Base-by-base conservation (phyloP, 208 protist species). In the Phytomonas sp. region DNA sequence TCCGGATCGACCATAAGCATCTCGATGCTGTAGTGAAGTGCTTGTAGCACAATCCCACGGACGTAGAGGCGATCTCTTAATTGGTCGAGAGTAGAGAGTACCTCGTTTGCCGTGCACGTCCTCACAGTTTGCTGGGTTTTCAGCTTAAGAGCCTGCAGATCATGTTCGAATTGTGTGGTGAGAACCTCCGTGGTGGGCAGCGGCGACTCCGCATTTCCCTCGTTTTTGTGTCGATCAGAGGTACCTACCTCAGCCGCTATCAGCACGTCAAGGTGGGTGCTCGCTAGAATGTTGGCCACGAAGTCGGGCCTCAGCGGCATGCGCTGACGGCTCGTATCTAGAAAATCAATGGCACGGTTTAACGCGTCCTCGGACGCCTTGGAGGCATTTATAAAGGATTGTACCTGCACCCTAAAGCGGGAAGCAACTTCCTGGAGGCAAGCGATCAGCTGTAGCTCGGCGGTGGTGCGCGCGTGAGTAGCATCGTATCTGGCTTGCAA, bases 361-460 rank as follows among this genome's bases (percentile, higher is more conserved):
- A 95, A 76, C 71, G 78, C 77, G 7, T 68, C 75, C 71, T 93
- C 84, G 23, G 71, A 77, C 2, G 76, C 73, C 1, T 81, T 77
- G 37, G 88, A 93, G 29, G 73, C 63, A 30, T 77, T 64, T 15
- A 89, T 74, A 17, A 87, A 46, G 36, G 81, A 80, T 71, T 92
- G 86, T 66, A 91, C 77, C 65, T 92, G 83, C 32, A 83, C 68
- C 73, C 88, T 90, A 26, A 96, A 74, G 13, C 80, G 73, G 30
- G 86, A 67, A 13, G 88, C 71, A 30, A 75, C 70, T 71, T 93
- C 88, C 75, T 96, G 87, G 62, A 89, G 60, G 0, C 56, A 46
- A 11, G 80, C 68, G 9, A 93, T 74, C 28, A 92, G 53, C 36
- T 69, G 66, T 60, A 93, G 75, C 80, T 96, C 87, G 23, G 79